A percentile compares a stretch with the other conserved stretches of the same genome.
phyloP scores from a whole-genome alignment of 805 yeast genomes.

The Starmerella etchellsii region DNA sequence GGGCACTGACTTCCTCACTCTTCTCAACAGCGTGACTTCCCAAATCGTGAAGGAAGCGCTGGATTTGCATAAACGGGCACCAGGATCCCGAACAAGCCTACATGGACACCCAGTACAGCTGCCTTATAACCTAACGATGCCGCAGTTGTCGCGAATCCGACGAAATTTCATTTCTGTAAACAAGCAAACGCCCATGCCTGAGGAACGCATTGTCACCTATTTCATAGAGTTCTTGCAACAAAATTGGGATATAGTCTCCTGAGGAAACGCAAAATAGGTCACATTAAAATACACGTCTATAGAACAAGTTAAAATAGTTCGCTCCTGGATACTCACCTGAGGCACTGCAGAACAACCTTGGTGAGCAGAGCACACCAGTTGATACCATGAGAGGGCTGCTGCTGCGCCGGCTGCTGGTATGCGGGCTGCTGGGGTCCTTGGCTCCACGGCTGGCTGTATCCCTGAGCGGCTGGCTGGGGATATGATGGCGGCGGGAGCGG shows the following conservation, averaged over 20 bases:
- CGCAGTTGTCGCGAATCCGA: slow-evolving; percentile 72
- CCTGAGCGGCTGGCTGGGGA: too few species aligned
- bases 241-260: slow-evolving; percentile 34
- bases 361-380: too few species aligned
- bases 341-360: not conserved
- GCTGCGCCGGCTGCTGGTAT: too few species aligned
- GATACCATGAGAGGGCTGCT: too few species aligned
- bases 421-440: too few species aligned
- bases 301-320: slow-evolving; percentile 14
- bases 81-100: slow-evolving; percentile 27
- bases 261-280: not conserved
- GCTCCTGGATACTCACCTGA: not conserved
- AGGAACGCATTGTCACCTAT: slow-evolving; percentile 51
- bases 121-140: slow-evolving; percentile 54
- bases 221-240: slow-evolving; percentile 69
- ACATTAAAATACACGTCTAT: slow-evolving; percentile 8
- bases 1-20: slow-evolving; percentile 61
- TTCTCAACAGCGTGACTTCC: slow-evolving; percentile 60
- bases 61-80: slow-evolving; percentile 44
- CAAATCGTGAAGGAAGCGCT: slow-evolving; percentile 48
- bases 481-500: too few species aligned
- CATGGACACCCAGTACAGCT: slow-evolving; percentile 40
- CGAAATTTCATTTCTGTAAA: slow-evolving; percentile 74
- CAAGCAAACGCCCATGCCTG: slow-evolving; percentile 61
- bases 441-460: too few species aligned